Evolutionary conservation across 2,329 filamentous ascomycete genomes (phyloP).

Genomic region (Aspergillus aculeatinus): DNA sequence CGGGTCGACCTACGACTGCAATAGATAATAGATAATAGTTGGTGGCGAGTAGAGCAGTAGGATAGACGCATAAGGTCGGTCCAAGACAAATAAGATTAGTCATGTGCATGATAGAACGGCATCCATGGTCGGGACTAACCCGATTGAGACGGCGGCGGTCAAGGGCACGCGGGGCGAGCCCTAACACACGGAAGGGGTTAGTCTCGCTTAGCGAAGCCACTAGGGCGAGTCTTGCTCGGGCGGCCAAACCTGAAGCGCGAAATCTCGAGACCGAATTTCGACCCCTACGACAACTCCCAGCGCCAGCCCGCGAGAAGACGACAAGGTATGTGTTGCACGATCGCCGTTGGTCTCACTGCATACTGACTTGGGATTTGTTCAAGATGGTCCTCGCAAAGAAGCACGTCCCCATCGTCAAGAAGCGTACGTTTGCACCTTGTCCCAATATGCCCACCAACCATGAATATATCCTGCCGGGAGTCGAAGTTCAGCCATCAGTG

Average conservation of each 20-base stretch:
- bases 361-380: conserved; percentile 15
- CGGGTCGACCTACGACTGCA: conserved; percentile 26
- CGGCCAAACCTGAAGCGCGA: conserved; percentile 37
- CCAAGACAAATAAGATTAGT: not conserved
- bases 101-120: not conserved
- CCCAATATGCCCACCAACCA: conserved; percentile 4
- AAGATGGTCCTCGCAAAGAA: conserved; percentile 98
- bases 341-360: conserved; percentile 1
- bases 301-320: conserved; percentile 46
- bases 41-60: conserved; percentile 6
- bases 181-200: conserved; percentile 26
- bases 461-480: not conserved
- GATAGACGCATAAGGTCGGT: not conserved
- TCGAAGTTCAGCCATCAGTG: not conserved
- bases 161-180: conserved; percentile 13
- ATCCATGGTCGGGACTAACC: not conserved
- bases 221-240: conserved; percentile 30
- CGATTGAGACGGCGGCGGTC: not conserved
- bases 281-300: conserved; percentile 44
- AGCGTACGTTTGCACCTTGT: conserved; percentile 70
- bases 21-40: conserved; percentile 7
- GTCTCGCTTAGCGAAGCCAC: conserved; percentile 35
- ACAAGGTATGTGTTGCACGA: conserved; percentile 40
- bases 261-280: conserved; percentile 41
- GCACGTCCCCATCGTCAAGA: conserved; percentile 99